Percentiles rank a stretch among this genome's conserved stretches.
phyloP scores from a whole-genome alignment of 140 eudicot species.

The Senecio squalidus region DNA sequence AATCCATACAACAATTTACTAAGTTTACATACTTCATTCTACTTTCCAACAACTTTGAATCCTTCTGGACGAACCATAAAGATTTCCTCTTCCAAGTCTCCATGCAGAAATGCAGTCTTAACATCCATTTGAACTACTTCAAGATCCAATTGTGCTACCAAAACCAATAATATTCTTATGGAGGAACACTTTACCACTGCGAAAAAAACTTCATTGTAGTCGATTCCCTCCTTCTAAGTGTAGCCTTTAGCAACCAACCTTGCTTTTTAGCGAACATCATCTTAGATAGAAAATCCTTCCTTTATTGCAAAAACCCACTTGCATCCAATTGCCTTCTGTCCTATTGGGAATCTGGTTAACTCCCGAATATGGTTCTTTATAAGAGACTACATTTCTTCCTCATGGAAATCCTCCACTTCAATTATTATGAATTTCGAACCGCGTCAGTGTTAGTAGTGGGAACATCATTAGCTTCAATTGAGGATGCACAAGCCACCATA shows the following conservation, averaged over 20 bases:
- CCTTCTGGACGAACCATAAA: no score
- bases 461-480: not conserved
- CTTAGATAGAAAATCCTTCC: not conserved
- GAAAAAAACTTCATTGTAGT: not conserved
- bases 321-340: not conserved
- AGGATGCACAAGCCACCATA: not conserved
- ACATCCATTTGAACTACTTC: not conserved
- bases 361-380: no score
- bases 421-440: not conserved
- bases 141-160: not conserved
- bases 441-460: not conserved
- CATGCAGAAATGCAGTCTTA: not conserved
- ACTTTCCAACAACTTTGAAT: no score
- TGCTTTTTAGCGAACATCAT: not conserved
- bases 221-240: not conserved
- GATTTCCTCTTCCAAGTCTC: no score
- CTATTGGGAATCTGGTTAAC: no score
- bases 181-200: not conserved
- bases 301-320: not conserved
- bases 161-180: no score
- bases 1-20: not conserved
- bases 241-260: not conserved
- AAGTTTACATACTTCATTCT: not conserved
- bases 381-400: not conserved
- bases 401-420: not conserved